phyloP scores from a whole-genome alignment of 305 asterid species.

The Solanum hybrid region DNA sequence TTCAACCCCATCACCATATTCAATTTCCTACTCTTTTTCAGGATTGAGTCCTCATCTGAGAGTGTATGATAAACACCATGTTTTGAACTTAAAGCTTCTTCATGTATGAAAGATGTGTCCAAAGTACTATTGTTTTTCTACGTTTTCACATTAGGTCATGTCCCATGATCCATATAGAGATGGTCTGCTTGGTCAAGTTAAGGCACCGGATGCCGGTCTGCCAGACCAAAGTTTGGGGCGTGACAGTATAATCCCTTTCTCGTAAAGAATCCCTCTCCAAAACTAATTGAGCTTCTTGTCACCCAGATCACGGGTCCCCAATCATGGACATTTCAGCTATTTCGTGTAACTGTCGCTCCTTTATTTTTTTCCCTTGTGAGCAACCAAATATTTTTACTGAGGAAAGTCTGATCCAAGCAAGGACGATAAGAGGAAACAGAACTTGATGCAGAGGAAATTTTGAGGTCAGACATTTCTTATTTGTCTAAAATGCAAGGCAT shows the following conservation, averaged over 20 bases:
- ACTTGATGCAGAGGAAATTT: neutral
- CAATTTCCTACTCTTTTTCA: neutral
- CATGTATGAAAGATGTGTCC: neutral
- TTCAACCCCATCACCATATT: neutral
- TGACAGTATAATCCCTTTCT: neutral
- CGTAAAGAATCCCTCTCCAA: neutral
- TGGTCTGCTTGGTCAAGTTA: neutral
- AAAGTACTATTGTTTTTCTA: neutral
- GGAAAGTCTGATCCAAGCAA: neutral
- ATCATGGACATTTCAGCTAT: neutral
- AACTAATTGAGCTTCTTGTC: neutral
- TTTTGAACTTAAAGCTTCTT: neutral
- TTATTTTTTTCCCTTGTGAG: neutral
- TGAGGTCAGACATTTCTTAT: neutral
- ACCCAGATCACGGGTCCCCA: neutral
- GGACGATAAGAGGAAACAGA: neutral
- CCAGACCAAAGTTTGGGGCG: neutral
- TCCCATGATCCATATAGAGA: neutral
- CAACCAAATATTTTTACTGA: neutral
- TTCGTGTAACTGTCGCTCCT: neutral
- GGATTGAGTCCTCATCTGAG: neutral
- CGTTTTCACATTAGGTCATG: neutral
- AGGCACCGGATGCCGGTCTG: neutral
- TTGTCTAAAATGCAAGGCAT: neutral
- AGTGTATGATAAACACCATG: neutral